A percentile compares a stretch with the other conserved stretches of the same genome.
Conservation (phyloP, 2,329 filamentous ascomycete genomes). For the Arthrobotrys musiformis region DNA sequence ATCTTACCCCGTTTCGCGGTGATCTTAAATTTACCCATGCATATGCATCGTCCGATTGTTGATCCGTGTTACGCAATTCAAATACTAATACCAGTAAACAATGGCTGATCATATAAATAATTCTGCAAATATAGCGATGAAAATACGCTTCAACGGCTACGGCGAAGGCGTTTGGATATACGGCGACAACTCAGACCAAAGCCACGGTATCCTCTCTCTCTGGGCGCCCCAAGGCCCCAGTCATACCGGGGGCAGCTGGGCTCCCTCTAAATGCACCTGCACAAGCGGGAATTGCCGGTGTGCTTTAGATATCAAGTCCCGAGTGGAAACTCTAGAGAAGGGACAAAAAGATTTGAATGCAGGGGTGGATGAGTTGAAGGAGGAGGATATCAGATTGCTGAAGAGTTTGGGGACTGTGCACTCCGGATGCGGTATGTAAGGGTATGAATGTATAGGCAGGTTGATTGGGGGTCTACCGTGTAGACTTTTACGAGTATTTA, state of each 20-base stretch:
- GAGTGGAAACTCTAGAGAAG: conserved; percentile 20
- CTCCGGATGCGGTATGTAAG: conserved; percentile 43
- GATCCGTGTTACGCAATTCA: no score
- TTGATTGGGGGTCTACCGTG: neutral
- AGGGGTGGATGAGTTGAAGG: conserved; percentile 4
- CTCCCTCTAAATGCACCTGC: conserved; percentile 34
- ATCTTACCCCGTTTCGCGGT: no score
- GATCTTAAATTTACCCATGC: no score
- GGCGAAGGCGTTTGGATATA: conserved; percentile 50
- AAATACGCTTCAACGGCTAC: conserved; percentile 51
- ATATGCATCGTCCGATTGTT: no score
- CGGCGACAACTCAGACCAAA: conserved; percentile 52
- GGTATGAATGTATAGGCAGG: neutral
- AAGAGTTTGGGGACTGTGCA: conserved; percentile 32
- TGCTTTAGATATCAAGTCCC: conserved; percentile 19
- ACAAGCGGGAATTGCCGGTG: conserved; percentile 24
- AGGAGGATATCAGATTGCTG: neutral
- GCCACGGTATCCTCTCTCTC: conserved; percentile 42
- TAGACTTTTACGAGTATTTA: neutral
- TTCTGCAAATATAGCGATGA: conserved; percentile 44
- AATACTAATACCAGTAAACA: neutral
- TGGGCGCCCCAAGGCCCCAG: conserved; percentile 42
- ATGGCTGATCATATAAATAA: neutral
- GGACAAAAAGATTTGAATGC: conserved; percentile 4
- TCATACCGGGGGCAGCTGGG: conserved; percentile 36